phyloP scores from a whole-genome alignment of 140 eudicot species.

The Anethum foeniculum region DNA sequence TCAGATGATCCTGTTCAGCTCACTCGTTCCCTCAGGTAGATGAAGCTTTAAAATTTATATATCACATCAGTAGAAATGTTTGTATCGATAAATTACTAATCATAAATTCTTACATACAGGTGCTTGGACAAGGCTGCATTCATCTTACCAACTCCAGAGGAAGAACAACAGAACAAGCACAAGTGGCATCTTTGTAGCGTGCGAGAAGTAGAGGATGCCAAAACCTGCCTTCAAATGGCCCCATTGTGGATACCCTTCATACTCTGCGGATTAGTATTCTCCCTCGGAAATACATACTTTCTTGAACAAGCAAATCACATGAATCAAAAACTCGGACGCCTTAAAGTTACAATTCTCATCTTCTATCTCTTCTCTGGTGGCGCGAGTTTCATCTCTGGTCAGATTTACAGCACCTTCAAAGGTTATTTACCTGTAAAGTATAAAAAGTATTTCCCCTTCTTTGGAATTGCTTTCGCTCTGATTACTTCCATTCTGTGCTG shows the following conservation, averaged over 20 bases:
- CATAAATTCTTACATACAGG: background rate
- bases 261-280: background rate
- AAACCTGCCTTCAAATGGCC: background rate
- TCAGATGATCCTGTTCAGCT: background rate
- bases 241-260: conserved; percentile 7
- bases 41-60: background rate
- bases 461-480: background rate
- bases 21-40: conserved; percentile 22
- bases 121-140: conserved; percentile 8
- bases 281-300: conserved; percentile 5
- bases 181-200: conserved; percentile 2
- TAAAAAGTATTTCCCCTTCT: background rate
- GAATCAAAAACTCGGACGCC: conserved; percentile 3
- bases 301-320: conserved; percentile 3
- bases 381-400: background rate
- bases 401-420: background rate
- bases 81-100: background rate
- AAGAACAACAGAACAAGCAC: background rate
- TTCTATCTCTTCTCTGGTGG: background rate
- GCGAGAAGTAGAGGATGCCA: conserved; percentile 2
- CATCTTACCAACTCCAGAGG: background rate
- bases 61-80: background rate
- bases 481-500: background rate
- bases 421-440: background rate
- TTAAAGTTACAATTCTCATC: background rate